phyloP scores from a whole-genome alignment of 2,329 filamentous ascomycete genomes.

The Aspergillus ochraceus region DNA sequence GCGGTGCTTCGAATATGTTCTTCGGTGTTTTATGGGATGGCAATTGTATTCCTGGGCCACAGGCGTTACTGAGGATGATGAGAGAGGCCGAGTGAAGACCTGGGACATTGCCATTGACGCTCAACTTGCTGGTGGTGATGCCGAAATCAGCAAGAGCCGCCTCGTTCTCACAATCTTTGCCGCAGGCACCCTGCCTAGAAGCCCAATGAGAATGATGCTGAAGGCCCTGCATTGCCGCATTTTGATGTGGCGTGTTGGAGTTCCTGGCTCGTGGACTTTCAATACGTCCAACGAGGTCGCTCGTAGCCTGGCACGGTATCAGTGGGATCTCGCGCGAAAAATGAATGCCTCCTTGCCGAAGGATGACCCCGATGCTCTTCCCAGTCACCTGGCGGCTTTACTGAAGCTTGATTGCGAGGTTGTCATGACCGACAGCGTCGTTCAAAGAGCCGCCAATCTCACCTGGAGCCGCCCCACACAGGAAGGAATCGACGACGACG shows the following conservation, averaged over 20 bases:
- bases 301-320: constrained; percentile 69
- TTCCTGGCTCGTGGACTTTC: constrained; percentile 64
- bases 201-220: constrained; percentile 80
- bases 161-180: constrained; percentile 83
- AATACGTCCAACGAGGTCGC: constrained; percentile 68
- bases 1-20: constrained; percentile 78
- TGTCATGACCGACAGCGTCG: constrained; percentile 73
- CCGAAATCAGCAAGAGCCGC: constrained; percentile 83
- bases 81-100: constrained; percentile 81
- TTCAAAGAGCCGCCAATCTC: constrained; percentile 84
- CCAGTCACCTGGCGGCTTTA: constrained; percentile 72
- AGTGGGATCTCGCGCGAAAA: constrained; percentile 78
- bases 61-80: constrained; percentile 79
- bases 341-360: constrained; percentile 51
- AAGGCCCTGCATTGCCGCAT: constrained; percentile 91
- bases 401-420: constrained; percentile 79
- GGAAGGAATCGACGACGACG: constrained; percentile 61
- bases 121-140: constrained; percentile 85
- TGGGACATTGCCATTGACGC: constrained; percentile 94
- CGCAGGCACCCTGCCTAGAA: constrained; percentile 81
- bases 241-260: constrained; percentile 75
- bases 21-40: constrained; percentile 75
- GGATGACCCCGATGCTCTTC: constrained; percentile 65
- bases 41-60: constrained; percentile 76
- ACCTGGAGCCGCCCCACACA: constrained; percentile 81